These are phyloP conservation scores for Auriscalpium vulgare DNA, from an alignment of 768 basidiomycete species.

Conservation along the genomic window DNA sequence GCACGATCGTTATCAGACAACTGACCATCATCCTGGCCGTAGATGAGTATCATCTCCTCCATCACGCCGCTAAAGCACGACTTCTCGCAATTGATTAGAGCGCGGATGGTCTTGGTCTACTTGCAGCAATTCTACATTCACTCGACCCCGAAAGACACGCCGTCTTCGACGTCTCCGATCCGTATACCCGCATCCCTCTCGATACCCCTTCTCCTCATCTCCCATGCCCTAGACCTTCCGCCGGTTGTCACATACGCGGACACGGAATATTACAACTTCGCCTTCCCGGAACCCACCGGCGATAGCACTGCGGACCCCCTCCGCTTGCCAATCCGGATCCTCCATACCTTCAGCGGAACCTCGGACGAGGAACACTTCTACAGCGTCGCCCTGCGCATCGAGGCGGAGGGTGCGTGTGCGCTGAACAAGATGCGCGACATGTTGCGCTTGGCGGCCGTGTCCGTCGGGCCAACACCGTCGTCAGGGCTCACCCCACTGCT, in stretches of 20 bases:
- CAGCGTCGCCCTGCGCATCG: not conserved
- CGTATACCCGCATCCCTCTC: not conserved
- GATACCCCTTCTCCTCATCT: not conserved
- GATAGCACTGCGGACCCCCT: not conserved
- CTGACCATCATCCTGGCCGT: not conserved
- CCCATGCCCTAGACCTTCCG: slow-evolving; percentile 1
- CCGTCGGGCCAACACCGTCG: not conserved
- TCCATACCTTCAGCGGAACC: not conserved
- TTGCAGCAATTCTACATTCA: slow-evolving; percentile 1
- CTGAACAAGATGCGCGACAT: not conserved
- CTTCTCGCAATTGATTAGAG: not conserved
- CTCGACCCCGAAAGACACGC: not conserved
- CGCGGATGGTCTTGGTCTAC: not conserved
- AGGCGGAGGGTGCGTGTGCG: not conserved
- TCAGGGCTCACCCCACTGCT: not conserved
- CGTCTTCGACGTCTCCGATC: not conserved
- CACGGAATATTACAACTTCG: slow-evolving; percentile 1
- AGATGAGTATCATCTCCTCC: not conserved
- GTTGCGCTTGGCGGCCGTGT: not conserved
- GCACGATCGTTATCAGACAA: not conserved
- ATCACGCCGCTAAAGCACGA: not conserved
- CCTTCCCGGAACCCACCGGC: no score
- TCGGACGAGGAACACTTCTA: slow-evolving; percentile 6
- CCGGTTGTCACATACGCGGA: slow-evolving; percentile 1
- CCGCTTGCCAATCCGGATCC: not conserved